Evolutionary conservation across 768 basidiomycete genomes (phyloP), one percentile per base, ranked within the genome.

Genomic region (Xanthoconium stramineum): DNA sequence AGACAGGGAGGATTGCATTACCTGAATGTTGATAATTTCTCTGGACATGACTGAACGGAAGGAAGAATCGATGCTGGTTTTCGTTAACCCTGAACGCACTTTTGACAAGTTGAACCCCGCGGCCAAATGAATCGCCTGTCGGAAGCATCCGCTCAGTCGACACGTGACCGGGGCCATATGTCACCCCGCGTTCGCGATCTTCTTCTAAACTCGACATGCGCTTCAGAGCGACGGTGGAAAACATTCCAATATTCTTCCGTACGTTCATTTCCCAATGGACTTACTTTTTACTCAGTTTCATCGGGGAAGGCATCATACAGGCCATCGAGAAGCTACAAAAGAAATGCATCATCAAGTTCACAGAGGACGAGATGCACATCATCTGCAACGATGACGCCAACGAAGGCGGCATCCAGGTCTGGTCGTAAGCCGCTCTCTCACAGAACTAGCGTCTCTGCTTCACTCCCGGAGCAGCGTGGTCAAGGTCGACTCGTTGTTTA

Each of bases 351-450:
- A 83, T 94, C 67, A 86, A 85, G 69, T 89, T 93, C 65, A 84
- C 83, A 0, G 84, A 88, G 64, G 77, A 75, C 14, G 83, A 82
- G 37, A 85, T 94, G 77, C 85, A 86, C 57, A 83, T 94, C 56
- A 93, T 95, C 52, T 94, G 93, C 75, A 86, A 88, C 55, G 82
- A 78, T 48, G 89, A 91, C 52, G 81, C 82, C 38, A 87, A 85
- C 62, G 89, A 91, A 62, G 90, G 89, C 1, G 90, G 90, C 4
- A 84, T 92, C 5, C 92, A 94, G 69, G 90, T 94, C 50, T 94
- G 93, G 93, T 81, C 82, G 83, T 84, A 53, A 52, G 83, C 73
- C 19, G 2, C 37, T 35, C 33, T 77, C 76, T 74, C 28, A 77
- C 47, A 42, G 71, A 58, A 6, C 14, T 7, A n/a, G 6, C 45